Evolutionary conservation across 75 land plant genomes (phyloP).

Genomic region (Pseudotsuga menziesii): DNA sequence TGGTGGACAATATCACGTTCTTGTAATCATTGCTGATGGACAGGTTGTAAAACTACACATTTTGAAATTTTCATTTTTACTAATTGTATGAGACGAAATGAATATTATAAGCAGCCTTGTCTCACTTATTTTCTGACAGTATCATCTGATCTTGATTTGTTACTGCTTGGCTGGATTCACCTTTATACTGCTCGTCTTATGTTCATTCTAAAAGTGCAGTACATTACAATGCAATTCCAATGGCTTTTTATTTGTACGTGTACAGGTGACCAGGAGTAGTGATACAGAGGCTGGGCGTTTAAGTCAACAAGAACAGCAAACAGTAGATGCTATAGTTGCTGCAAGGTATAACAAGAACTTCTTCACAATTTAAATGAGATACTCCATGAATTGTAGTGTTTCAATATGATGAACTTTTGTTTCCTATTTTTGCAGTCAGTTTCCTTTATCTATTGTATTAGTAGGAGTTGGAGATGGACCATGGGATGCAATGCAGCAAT

Average conservation of each 20-base stretch:
- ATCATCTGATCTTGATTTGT: background rate
- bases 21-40: slow-evolving; percentile 89
- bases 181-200: background rate
- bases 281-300: slow-evolving; percentile 21
- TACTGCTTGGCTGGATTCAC: background rate
- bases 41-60: slow-evolving; percentile 34
- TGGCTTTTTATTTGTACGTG: background rate
- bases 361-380: background rate
- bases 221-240: background rate
- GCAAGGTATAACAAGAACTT: slow-evolving; percentile 55
- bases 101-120: background rate
- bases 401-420: slow-evolving; percentile 54
- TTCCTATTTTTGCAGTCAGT: slow-evolving; percentile 32
- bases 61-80: background rate
- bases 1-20: slow-evolving; percentile 91
- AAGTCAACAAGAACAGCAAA: slow-evolving; percentile 74
- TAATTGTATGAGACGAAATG: background rate
- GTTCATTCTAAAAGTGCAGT: background rate
- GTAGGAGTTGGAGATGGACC: slow-evolving; percentile 95
- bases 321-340: slow-evolving; percentile 80
- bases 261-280: slow-evolving; percentile 1
- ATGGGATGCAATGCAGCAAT: slow-evolving; percentile 71
- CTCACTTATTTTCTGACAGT: background rate
- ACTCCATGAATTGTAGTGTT: background rate
- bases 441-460: slow-evolving; percentile 72